Base-by-base conservation (phyloP, 345 rosid species). In the Geranium rotundifolium region DNA sequence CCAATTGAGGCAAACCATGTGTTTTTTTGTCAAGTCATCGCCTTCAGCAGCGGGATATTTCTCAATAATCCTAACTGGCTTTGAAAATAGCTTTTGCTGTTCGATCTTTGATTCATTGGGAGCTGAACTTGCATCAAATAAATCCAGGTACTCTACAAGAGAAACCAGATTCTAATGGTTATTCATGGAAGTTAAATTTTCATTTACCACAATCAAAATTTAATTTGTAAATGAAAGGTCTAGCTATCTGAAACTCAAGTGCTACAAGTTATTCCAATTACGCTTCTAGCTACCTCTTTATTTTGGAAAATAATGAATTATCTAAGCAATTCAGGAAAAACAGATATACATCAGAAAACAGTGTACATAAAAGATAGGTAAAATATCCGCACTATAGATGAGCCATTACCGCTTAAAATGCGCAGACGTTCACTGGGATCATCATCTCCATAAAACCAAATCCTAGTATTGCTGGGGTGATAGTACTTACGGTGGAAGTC, bases 391-490 rank as follows among this genome's bases (percentile, higher is more conserved):
- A 58, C 14, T 23, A 23, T 23, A 23, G 27, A 23, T 23, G 27
- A 23, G 27, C 27, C 17, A 58, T 72, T 89, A 92, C 98, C 97
- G 63, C 93, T 87, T 65, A 92, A 75, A 64, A 92, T 77, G 58
- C 79, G 88, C 23, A 92, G 77, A 61, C 97, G 98, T 57, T 87
- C 91, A 69, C 58, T 62, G 34, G 88, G 84, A 78, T 92, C 91
- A 73, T 92, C 98, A 79, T 92, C 87, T 65, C 98, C 98, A 75
- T 87, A 92, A 77, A 92, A 92, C 97, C 98, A 92, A 67, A 92
- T 89, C 73, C 95, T 81, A 49, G 95, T 85, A 72, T 92, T 92
- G 84, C 95, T 89, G 29, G 96, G 98, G 72, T 89, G 96, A 79
- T 92, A 92, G 72, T 72, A 87, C 82, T 87, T 87, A 20, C 81